Base-by-base conservation (phyloP, 768 basidiomycete genomes). In the Butyriboletus loyo region DNA sequence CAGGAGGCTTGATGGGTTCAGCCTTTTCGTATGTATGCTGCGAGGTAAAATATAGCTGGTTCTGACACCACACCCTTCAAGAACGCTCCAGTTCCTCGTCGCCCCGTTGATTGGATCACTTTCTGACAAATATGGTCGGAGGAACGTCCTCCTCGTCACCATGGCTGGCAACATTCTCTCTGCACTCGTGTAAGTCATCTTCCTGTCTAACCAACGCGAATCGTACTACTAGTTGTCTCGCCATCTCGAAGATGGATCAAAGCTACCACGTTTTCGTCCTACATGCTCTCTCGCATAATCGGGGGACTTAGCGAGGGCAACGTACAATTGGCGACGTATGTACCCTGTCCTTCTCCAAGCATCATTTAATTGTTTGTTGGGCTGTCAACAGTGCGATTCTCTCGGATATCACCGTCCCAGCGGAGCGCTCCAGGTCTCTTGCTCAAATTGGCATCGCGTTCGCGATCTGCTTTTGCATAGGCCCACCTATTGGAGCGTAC, bases 301-400 rank as follows among this genome's bases (percentile, higher is more conserved):
- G 95, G 95, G 10, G 96, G 96, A 4, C 75, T 98, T 9, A 92
- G 90, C 63, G 96, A 99, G 74, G 96, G 96, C 40, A 99, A 99
- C 65, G 96, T 98, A 11, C 96, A 99, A 66, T 76, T 99, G 40
- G 89, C 91, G 41, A 94, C 94, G 93, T 93, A 65, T 60, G 87
- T 79, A 30, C 42, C 24, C 30, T 32, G n/a, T 22, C 8, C 17
- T 56, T 28, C 28, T 24, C 38, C 19, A 3, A 14, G 10, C 13
- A 4, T 5, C 3, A 31, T 36, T 27, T 25, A 3, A 15, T 38
- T 7, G 2, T 28, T 34, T 10, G 43, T 21, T 31, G 5, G n/a
- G 5, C 14, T 31, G 27, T 52, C 48, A 21, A 40, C 58, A 97
- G 92, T 62, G 94, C 97, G 5, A 94, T 95, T 61, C 82, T 99